phyloP scores from a whole-genome alignment of 768 basidiomycete species.

The Ephemerocybe angulata region DNA sequence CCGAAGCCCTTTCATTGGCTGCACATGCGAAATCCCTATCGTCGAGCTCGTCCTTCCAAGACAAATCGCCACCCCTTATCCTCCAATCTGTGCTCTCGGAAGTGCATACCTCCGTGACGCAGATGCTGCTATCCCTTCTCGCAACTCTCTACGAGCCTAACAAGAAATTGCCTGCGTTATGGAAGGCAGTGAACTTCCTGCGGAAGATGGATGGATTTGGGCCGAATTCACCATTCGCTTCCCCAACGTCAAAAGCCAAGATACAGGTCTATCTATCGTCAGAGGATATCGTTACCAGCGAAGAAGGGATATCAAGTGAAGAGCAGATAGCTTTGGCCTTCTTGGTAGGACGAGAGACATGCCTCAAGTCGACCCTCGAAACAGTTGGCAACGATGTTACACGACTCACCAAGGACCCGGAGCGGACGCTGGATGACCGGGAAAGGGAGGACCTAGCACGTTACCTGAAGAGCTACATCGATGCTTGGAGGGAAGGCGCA shows the following conservation, averaged over 20 bases:
- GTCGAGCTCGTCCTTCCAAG: constrained; percentile 37
- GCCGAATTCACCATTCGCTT: constrained; percentile 25
- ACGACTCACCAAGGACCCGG: constrained; percentile 22
- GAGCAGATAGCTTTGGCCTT: constrained; percentile 88
- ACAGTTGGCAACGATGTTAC: constrained; percentile 46
- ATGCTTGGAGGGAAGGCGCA: constrained; percentile 87
- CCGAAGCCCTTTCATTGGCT: constrained; percentile 85
- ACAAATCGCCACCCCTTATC: constrained; percentile 40
- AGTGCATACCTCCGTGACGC: constrained; percentile 61
- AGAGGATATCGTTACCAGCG: constrained; percentile 17
- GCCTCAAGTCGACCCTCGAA: constrained; percentile 57
- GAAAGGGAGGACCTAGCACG: constrained; percentile 70
- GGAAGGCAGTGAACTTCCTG: constrained; percentile 87
- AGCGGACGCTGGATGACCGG: constrained; percentile 45
- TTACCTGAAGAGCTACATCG: constrained; percentile 84
- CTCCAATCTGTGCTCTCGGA: constrained; percentile 62
- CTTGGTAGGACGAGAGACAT: constrained; percentile 61
- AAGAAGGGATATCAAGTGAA: constrained; percentile 36
- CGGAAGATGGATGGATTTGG: constrained; percentile 73
- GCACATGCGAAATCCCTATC: constrained; percentile 60
- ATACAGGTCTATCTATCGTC: constrained; percentile 9
- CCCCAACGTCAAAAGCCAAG: constrained; percentile 17
- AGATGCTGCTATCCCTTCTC: constrained; percentile 78
- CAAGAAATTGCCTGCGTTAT: constrained; percentile 80
- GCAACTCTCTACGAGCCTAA: constrained; percentile 76